A percentile compares a stretch with the other conserved stretches of the same genome.
Evolutionary conservation across 441 rosid species (phyloP).

Genomic region (Adansonia madagascariensis): DNA sequence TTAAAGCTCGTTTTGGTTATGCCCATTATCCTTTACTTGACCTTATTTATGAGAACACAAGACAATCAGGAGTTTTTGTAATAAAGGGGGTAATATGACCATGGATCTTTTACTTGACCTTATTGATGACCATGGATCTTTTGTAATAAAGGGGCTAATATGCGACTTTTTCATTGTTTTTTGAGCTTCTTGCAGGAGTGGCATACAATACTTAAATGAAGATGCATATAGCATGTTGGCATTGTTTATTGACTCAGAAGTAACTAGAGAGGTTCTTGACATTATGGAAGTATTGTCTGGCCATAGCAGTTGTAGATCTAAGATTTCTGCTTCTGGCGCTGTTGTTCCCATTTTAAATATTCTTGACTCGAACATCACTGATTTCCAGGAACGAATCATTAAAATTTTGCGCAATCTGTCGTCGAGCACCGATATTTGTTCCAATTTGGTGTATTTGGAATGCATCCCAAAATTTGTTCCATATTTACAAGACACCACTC

Average conservation of each 20-base stretch:
- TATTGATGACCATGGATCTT: background rate
- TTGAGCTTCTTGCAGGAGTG: conserved; percentile 48
- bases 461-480: conserved; percentile 60
- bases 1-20: background rate
- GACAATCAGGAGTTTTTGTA: too few species aligned
- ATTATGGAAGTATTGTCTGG: conserved; percentile 58
- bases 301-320: conserved; percentile 40
- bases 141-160: background rate
- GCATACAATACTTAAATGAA: conserved; percentile 44
- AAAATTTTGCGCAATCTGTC: conserved; percentile 65
- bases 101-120: background rate
- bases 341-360: conserved; percentile 52
- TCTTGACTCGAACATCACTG: conserved; percentile 44
- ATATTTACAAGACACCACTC: conserved; percentile 47
- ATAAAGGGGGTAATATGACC: too few species aligned
- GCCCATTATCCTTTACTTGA: background rate
- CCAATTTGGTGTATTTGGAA: conserved; percentile 48
- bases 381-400: conserved; percentile 57
- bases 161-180: conserved; percentile 17
- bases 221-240: conserved; percentile 50
- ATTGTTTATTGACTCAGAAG: conserved; percentile 59
- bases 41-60: too few species aligned
- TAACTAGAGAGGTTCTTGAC: conserved; percentile 55
- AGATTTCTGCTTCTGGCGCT: conserved; percentile 57
- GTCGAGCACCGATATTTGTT: conserved; percentile 44